Evolutionary conservation across 129 eudicot species (phyloP), one percentile per base, ranked within the genome.

Genomic region (Flaveria brownii): DNA sequence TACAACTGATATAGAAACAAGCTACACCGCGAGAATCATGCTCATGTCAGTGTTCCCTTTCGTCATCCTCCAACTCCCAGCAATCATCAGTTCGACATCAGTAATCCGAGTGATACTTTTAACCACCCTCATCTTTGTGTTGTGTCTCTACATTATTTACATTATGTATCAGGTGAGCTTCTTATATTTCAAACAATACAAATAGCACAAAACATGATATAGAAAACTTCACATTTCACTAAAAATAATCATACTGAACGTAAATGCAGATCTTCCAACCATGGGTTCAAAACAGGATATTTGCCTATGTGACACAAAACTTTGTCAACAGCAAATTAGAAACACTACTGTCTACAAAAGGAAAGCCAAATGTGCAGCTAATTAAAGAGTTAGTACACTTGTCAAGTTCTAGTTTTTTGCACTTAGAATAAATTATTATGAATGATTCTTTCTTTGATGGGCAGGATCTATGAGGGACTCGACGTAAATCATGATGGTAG

Each of bases 251-350:
- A 0, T 13, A 4, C 25, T 4, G 0, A 23, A 65, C 46, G 0
- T 20, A 8, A 3, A 20, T 73, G 81, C 75, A 90, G 92, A 69
- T 84, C 36, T 90, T 90, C 77, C 84, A 85, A 72, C 96, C 96
- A 52, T 87, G 90, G 96, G 69, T 85, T 54, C 90, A 87, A 76
- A 81, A 77, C 56, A 75, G 96, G 52, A 76, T 55, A 68, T 76
- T 85, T 22, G 88, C 73, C 52, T 90, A 74, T 71, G 73, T 85
- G 85, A 79, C 82, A 72, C 82, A 77, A 55, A 82, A 77, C 6
- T 83, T 85, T 74, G 89, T 82, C 41, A 79, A 81, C 77, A 85
- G 79, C 86, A 87, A 76, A 79, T 75, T 89, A 41, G 76, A 77
- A 14, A 68, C 47, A 30, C 90, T 87, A 28, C 78, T 87, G 42